Base-by-base conservation (phyloP, 148 eudicot species). In the Drosera capensis region DNA sequence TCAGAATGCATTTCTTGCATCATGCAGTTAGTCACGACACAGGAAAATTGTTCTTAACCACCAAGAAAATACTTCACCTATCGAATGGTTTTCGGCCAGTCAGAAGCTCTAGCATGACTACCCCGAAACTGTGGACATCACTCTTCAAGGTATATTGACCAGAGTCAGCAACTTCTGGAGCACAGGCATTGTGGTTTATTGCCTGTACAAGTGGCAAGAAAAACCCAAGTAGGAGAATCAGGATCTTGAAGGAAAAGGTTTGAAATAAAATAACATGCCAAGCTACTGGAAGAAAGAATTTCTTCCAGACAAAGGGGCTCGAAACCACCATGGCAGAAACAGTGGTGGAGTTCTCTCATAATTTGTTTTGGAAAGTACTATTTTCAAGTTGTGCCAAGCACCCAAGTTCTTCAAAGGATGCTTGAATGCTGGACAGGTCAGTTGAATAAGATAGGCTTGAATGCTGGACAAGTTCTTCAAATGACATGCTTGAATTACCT, bases 131-230 rank as follows among this genome's bases (percentile, higher is more conserved):
- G 70, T 80, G 85, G 23, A 90, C 95, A 26, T 90, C 99, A 40
- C 95, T 81, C 65, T 90, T 81, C 30, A 81, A 61, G 26, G 85
- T 81, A 56, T 78, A 85, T 52, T 78, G 94, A 60, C 95, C 99
- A 14, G 94, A 85, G 75, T 85, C 86, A 44, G 81, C 73, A 48
- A 90, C 99, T 68, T 90, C 99, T 1, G 99, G 99, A 9, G 99
- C 99, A 53, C 85, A 78, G 14, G 77, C 70, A 51, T 72, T 70
- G 55, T 68, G 75, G 59, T 77, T 62, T 30, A 68, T 47, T 34
- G 70, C 82, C 95, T 80, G 71, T 65, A 72, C 37, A 55, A 46
- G 23, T 15, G 17, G 18, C 31, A 28, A 34, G n/a, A 34, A 15
- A 34, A 11, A 34, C 6, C 31, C 9, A 9, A 9, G 4, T 28